Base-by-base conservation (phyloP, 495 filamentous ascomycete species). In the Trichoderma gamsii region DNA sequence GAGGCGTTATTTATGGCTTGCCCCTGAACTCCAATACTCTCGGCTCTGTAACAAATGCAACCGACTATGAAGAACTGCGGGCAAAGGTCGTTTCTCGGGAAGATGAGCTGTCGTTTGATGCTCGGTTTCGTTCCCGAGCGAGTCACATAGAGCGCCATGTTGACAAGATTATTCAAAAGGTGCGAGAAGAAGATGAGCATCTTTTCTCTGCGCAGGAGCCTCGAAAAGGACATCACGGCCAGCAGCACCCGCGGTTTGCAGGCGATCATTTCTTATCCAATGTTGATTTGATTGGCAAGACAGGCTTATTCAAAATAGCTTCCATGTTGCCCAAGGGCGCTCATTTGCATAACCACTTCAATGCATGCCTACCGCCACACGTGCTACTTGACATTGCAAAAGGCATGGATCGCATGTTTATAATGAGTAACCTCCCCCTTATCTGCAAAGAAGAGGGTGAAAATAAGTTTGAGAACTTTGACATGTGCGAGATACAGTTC, bases 321-420 rank as follows among this genome's bases (percentile, higher is more conserved):
- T 76, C 72, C 25, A 61, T 66, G 69, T 79, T 84, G 78, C 84
- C 84, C 46, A 86, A 86, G 67, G 84, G 82, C 35, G 78, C 81
- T 29, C 84, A 86, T 68, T 76, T 86, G 11, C 84, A 86, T 72
- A 79, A 85, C 41, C 84, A 86, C 70, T 86, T 85, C 74, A 86
- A 86, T 72, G 80, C 84, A 56, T 83, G 82, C 51, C 78, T 86
- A 3, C 75, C 78, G 3, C 81, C 82, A 38, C 66, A 72, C 7
- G 79, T 85, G 29, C 74, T 86, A 38, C 76, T 86, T 59, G 73
- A 77, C 64, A 80, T 83, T 70, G 84, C 83, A 49, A 79, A 80
- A 72, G 72, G 76, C 38, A 82, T 82, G 77, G 64, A 70, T 2
- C 76, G 77, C 69, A 86, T 86, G 84, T 86, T 79, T 66, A 83